A percentile compares a stretch with the other conserved stretches of the same genome.
Evolutionary conservation across 148 eudicot genomes (phyloP).

Genomic region (Vaccinium corymbosum): DNA sequence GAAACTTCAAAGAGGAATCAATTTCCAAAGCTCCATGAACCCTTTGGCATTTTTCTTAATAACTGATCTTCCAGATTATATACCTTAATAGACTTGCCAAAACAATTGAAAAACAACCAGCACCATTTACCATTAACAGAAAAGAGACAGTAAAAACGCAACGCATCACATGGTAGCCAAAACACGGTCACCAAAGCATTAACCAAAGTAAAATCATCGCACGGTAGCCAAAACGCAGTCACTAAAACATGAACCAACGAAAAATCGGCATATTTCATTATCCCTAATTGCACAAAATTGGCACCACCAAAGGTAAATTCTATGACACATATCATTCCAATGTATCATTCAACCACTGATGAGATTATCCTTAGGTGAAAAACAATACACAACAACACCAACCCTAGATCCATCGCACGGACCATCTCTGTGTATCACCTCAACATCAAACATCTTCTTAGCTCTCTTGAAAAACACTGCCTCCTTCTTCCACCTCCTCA

Average conservation of each 20-base stretch:
- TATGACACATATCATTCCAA: background rate
- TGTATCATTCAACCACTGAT: background rate
- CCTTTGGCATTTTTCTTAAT: too few relatives aligned
- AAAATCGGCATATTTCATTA: background rate
- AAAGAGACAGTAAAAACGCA: too few relatives aligned
- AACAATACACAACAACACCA: conserved; percentile 64
- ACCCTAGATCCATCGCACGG: conserved; percentile 49
- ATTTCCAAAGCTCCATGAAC: too few relatives aligned
- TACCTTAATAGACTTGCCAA: too few relatives aligned
- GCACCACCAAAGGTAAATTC: background rate
- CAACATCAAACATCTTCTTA: conserved; percentile 52
- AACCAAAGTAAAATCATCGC: background rate
- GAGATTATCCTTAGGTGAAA: conserved; percentile 27
- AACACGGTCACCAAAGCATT: too few relatives aligned
- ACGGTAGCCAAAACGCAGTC: too few relatives aligned
- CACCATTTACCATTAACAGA: too few relatives aligned
- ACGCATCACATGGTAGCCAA: too few relatives aligned
- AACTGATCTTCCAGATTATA: too few relatives aligned
- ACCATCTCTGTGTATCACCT: conserved; percentile 45
- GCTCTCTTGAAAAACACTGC: conserved; percentile 68
- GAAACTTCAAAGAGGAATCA: too few relatives aligned
- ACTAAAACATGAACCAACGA: background rate
- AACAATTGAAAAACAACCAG: too few relatives aligned
- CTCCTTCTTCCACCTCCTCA: conserved; percentile 92
- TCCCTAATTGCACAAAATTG: background rate